Conservation (phyloP, 345 rosid species). For the thale cress (Arabidopsis thaliana) region TAIR10.1 NC_003074.8:8973501-8974000, state of each 20-base stretch:
- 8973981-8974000: constrained; percentile 73
- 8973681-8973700: constrained; percentile 61
- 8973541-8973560: neutral
- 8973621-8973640: constrained; percentile 54
- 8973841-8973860: constrained; percentile 60
- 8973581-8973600: constrained; percentile 31
- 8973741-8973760: constrained; percentile 76
- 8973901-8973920: constrained; percentile 77
- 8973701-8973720: constrained; percentile 63
- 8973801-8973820: constrained; percentile 66
- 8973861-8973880: constrained; percentile 59
- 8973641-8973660: constrained; percentile 62
- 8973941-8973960: constrained; percentile 64
- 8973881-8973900: constrained; percentile 66
- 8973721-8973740: constrained; percentile 43
- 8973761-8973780: constrained; percentile 73
- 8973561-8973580: constrained; percentile 26
- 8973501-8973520: too few species aligned
- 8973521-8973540: neutral
- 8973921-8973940: constrained; percentile 67
- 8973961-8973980: constrained; percentile 84
- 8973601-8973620: constrained; percentile 4
- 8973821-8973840: constrained; percentile 70
- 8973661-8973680: constrained; percentile 75
- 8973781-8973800: constrained; percentile 52